These are phyloP conservation scores for Houttuynia cordata DNA, from an alignment of 164 flowering plant species.

Conservation along the genomic window DNA sequence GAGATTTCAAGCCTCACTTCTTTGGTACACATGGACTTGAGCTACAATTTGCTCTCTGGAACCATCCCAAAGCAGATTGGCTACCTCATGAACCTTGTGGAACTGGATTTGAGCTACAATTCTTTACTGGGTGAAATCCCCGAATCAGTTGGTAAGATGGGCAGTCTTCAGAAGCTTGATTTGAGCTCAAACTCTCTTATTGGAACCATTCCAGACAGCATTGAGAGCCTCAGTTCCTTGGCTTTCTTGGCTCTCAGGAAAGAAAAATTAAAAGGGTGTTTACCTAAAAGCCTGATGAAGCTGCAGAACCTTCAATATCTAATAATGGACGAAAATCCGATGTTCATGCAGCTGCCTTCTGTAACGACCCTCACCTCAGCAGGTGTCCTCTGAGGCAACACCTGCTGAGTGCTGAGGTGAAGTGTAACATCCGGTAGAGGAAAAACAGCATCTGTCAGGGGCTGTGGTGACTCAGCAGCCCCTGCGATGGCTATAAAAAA, in stretches of 20 bases:
- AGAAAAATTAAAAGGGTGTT: no score
- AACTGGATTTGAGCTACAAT: constrained; percentile 79
- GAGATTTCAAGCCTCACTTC: constrained; percentile 26
- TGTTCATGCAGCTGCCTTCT: constrained; percentile 43
- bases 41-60: constrained; percentile 48
- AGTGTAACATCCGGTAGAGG: no score
- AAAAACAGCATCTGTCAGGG: no score
- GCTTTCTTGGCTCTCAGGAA: constrained; percentile 61
- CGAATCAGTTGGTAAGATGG: constrained; percentile 43
- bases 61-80: no score
- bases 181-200: constrained; percentile 59
- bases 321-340: constrained; percentile 75
- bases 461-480: no score
- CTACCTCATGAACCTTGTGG: constrained; percentile 49
- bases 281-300: no score
- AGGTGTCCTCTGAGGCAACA: no score
- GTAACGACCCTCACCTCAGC: no score
- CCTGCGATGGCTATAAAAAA: no score
- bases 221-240: constrained; percentile 37
- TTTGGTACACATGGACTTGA: no score
- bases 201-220: constrained; percentile 43
- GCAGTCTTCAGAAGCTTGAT: constrained; percentile 70
- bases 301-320: constrained; percentile 66
- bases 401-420: no score
- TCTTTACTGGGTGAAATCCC: constrained; percentile 50